Evolutionary conservation across 1,284 basidiomycete species (phyloP).

Genomic region (Ganoderma resinaceum): DNA sequence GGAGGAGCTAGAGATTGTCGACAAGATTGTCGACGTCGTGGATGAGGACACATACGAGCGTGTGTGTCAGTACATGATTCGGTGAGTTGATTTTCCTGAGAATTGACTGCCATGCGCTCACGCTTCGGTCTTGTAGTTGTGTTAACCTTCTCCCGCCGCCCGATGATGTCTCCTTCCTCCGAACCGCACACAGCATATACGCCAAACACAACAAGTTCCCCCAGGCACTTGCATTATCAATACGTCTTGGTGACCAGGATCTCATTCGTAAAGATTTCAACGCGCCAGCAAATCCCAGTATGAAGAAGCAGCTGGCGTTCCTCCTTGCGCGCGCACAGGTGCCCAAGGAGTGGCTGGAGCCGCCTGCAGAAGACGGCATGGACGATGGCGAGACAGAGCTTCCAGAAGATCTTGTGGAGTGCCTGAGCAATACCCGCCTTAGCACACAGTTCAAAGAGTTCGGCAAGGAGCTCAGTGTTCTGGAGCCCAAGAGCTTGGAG

Average conservation of each 20-base stretch:
- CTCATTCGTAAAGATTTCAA: constrained; percentile 89
- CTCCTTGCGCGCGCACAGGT: constrained; percentile 93
- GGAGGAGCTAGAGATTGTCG: constrained; percentile 93
- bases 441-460: constrained; percentile 89
- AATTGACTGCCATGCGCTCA: constrained; percentile 8
- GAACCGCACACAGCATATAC: constrained; percentile 92
- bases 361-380: constrained; percentile 63
- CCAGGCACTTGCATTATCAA: constrained; percentile 89
- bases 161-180: constrained; percentile 92
- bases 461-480: constrained; percentile 94
- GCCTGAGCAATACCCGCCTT: constrained; percentile 86
- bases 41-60: constrained; percentile 91
- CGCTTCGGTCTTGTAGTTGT: constrained; percentile 59
- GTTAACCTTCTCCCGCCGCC: constrained; percentile 93
- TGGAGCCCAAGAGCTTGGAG: constrained; percentile 91
- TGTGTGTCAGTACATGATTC: constrained; percentile 98
- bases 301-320: constrained; percentile 97
- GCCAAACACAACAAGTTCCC: constrained; percentile 89
- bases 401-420: constrained; percentile 85
- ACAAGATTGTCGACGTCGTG: constrained; percentile 78
- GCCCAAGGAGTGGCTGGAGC: constrained; percentile 85
- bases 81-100: constrained; percentile 55
- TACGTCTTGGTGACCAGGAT: constrained; percentile 85
- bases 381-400: constrained; percentile 72
- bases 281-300: constrained; percentile 86